phyloP scores from a whole-genome alignment of 1,284 basidiomycete genomes.

The Cryptococcus sp. region DNA sequence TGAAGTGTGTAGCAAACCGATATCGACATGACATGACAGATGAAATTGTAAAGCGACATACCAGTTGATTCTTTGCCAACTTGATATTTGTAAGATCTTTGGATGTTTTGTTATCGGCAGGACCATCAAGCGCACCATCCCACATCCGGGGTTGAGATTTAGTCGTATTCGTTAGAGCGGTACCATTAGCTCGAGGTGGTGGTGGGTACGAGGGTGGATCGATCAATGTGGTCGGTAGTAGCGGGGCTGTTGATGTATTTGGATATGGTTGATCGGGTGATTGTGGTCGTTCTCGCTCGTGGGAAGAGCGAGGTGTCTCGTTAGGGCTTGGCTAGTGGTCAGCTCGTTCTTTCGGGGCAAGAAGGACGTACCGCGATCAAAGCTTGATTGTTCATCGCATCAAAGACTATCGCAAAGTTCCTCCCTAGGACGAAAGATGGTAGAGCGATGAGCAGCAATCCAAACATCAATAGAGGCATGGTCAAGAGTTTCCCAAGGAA shows the following conservation, averaged over 20 bases:
- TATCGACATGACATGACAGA: too few relatives aligned
- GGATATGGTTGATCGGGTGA: background rate
- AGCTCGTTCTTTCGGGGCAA: background rate
- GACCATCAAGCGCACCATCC: slow-evolving; percentile 16
- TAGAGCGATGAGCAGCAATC: slow-evolving; percentile 76
- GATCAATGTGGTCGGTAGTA: slow-evolving; percentile 6
- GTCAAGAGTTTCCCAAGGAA: slow-evolving; percentile 77
- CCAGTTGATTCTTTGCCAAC: slow-evolving; percentile 47
- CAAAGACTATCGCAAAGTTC: slow-evolving; percentile 84
- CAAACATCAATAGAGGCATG: slow-evolving; percentile 76
- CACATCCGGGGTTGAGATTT: slow-evolving; percentile 20
- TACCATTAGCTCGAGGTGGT: background rate
- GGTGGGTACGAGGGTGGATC: background rate
- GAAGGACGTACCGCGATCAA: slow-evolving; percentile 19
- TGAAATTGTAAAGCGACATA: too few relatives aligned
- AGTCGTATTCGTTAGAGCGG: background rate
- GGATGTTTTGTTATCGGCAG: slow-evolving; percentile 7
- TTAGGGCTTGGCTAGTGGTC: background rate
- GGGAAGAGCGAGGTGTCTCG: background rate
- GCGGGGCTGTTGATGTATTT: slow-evolving; percentile 5
- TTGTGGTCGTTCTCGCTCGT: background rate
- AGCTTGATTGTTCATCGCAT: slow-evolving; percentile 55
- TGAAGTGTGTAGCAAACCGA: too few relatives aligned
- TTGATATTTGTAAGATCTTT: slow-evolving; percentile 46
- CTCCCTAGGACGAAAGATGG: slow-evolving; percentile 82